phyloP scores from a whole-genome alignment of 1,284 basidiomycete species.

The Ustilago esculenta region DNA sequence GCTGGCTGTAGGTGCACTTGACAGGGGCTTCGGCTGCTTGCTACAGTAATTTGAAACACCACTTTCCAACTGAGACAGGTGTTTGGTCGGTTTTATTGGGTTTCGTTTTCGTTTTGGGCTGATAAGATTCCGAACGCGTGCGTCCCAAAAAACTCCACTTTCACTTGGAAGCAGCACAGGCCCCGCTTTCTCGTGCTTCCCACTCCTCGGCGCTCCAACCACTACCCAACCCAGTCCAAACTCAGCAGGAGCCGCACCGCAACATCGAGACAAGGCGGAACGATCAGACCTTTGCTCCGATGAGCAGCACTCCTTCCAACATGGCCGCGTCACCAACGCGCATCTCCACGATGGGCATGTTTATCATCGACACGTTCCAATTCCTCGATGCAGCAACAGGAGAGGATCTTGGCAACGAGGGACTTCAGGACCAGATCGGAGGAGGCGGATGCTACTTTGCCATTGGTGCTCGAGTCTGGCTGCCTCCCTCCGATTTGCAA shows the following conservation, averaged over 20 bases:
- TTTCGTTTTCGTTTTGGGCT: too few species aligned
- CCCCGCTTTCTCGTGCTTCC: too few species aligned
- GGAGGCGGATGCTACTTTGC: conserved; percentile 79
- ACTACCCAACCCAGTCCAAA: too few species aligned
- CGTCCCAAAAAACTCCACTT: not conserved
- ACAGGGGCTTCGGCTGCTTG: conserved; percentile 15
- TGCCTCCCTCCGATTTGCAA: conserved; percentile 23
- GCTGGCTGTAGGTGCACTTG: not conserved
- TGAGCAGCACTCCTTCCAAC: not conserved
- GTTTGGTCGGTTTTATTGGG: too few species aligned
- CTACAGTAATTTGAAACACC: too few species aligned
- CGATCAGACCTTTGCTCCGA: too few species aligned
- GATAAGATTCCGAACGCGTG: not conserved
- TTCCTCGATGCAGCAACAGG: conserved; percentile 26
- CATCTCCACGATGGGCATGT: conserved; percentile 53
- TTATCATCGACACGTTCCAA: conserved; percentile 53
- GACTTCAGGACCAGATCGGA: conserved; percentile 75
- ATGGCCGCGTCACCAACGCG: conserved; percentile 13
- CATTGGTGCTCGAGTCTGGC: conserved; percentile 82
- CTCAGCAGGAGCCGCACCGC: too few species aligned
- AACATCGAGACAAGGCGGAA: too few species aligned
- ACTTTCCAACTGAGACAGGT: too few species aligned
- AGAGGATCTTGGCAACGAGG: conserved; percentile 34
- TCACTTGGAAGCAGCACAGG: conserved; percentile 3
- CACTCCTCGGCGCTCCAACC: too few species aligned